Evolutionary conservation across 768 basidiomycete genomes (phyloP), one percentile per base, ranked within the genome.

Genomic region (Leccinum fibrillosum): DNA sequence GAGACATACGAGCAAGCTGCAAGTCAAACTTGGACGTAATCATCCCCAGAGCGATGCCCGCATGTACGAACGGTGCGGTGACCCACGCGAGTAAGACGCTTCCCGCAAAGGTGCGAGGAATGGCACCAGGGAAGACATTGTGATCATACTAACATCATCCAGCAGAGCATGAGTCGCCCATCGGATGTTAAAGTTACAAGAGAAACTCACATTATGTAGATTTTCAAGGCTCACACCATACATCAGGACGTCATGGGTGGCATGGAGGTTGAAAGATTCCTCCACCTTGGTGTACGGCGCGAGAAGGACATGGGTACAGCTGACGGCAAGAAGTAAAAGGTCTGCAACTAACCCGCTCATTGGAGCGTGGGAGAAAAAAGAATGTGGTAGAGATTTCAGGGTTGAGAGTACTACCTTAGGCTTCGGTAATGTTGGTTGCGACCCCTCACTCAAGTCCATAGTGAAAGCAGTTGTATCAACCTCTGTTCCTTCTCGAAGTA

Each of bases 221-320:
- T 64, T 71, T 3, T 68, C 66, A 2, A 73, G 67, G 1, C 67
- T 49, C 17, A 85, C 69, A 2, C 94, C 94, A 66, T 93, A 86
- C 75, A 88, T 81, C 28, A 98, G 76, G 25, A 92, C 77, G 72
- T 99, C 97, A 67, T 97, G 92, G 1, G 80, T 81, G 0, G 92
- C 94, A 69, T 98, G 97, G 9, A 98, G 81, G 63, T 89, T 94
- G 79, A 98, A 98, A 67, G 89, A 91, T 75, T 99, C 97, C 72
- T 99, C 97, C 28, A 99, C 97, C 76, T 99, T 99, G 4, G 92
- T 90, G 70, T 89, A 93, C 0, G 97, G 96, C 2, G 91, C 83
- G 3, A 92, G 75, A 25, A 89, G 63, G 49, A 95, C 88, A 62
- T 96, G 89, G 1, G 68, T 64, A 80, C 85, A 90, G 53, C 78